phyloP scores from a whole-genome alignment of 331 rosid genomes.

The Pyrus hybrid region DNA sequence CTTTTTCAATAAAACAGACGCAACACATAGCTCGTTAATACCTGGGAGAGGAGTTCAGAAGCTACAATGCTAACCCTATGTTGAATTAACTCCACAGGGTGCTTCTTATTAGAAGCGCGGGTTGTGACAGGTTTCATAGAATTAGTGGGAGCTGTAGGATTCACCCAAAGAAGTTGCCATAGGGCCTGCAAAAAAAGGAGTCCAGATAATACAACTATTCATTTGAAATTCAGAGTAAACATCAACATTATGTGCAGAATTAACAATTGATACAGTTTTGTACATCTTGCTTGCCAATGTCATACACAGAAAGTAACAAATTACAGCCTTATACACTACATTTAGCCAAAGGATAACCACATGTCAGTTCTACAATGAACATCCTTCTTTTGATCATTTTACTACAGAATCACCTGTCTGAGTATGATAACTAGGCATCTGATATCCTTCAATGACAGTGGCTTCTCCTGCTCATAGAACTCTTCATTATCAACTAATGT shows the following conservation, averaged over 20 bases:
- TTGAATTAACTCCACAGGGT: constrained; percentile 65
- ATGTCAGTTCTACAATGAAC: not conserved
- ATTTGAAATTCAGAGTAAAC: constrained; percentile 1
- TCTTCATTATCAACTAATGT: constrained; percentile 90
- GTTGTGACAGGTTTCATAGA: constrained; percentile 32
- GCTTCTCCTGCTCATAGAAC: constrained; percentile 95
- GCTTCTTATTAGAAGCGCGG: constrained; percentile 34
- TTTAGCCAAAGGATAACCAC: not conserved
- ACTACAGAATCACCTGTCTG: constrained; percentile 62
- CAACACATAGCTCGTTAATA: constrained; percentile 15
- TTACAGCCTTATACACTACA: not conserved
- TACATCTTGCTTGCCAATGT: not conserved
- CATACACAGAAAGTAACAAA: not conserved
- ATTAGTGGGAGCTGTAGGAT: constrained; percentile 48
- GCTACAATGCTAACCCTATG: constrained; percentile 75
- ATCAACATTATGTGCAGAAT: not conserved
- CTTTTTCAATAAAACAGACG: constrained; percentile 8
- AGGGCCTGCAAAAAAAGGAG: constrained; percentile 57
- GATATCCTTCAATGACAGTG: constrained; percentile 77
- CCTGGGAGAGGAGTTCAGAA: constrained; percentile 95
- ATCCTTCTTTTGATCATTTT: not conserved
- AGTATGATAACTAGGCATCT: constrained; percentile 68
- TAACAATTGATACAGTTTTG: not conserved
- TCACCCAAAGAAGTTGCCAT: constrained; percentile 95
- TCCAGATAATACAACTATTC: not conserved